Evolutionary conservation across 75 land plant genomes (phyloP).

Genomic region (Pinus albicaulis): DNA sequence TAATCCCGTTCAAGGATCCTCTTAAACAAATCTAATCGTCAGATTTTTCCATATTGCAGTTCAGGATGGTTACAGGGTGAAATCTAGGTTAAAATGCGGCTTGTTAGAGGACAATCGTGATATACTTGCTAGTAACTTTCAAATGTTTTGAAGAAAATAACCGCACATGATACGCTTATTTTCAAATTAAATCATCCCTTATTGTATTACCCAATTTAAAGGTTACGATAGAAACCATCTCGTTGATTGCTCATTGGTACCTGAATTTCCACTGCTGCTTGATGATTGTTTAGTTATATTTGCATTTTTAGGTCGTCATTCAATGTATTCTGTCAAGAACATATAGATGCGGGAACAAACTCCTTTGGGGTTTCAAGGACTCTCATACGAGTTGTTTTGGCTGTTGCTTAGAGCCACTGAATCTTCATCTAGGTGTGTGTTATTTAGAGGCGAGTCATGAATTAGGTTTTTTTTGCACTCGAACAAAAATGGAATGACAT

Average conservation of each 20-base stretch:
- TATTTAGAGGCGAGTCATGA: constrained; percentile 9
- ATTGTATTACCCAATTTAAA: neutral
- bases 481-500: constrained; percentile 1
- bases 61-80: neutral
- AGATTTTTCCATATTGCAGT: neutral
- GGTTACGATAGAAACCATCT: neutral
- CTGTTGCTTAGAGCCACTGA: constrained; percentile 11
- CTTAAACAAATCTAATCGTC: neutral
- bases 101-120: neutral
- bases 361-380: constrained; percentile 4
- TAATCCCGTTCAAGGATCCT: neutral
- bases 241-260: no score
- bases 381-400: constrained; percentile 1
- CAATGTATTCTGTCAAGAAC: constrained; percentile 1
- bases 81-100: neutral
- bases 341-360: neutral
- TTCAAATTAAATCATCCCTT: neutral
- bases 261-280: no score
- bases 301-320: neutral
- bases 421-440: no score
- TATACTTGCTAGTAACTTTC: neutral
- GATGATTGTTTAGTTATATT: neutral
- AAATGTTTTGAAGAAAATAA: neutral
- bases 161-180: neutral
- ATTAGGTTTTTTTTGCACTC: neutral